These are phyloP conservation scores for Candida khao-thaluensis DNA, from an alignment of 805 yeast genomes.

Conservation along the genomic window DNA sequence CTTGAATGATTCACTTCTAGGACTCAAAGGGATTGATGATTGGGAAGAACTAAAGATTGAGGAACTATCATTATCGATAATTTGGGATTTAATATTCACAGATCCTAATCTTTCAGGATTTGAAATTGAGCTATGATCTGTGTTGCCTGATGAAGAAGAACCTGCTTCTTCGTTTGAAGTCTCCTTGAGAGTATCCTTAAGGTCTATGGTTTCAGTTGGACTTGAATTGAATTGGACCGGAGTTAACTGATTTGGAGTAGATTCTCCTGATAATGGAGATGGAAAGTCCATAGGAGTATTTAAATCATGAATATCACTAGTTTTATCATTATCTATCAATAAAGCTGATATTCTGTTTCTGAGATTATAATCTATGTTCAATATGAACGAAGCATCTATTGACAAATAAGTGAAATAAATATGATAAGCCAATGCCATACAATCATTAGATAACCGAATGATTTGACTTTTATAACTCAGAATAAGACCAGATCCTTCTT, in stretches of 20 bases:
- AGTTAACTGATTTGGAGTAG: neutral
- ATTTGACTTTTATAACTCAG: conserved; percentile 6
- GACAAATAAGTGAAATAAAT: conserved; percentile 67
- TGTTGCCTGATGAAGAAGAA: no score
- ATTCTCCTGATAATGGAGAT: neutral
- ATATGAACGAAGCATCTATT: conserved; percentile 62
- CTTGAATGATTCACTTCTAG: conserved; percentile 11
- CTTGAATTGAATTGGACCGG: neutral
- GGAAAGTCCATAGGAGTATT: conserved; percentile 13
- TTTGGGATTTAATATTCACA: conserved; percentile 6
- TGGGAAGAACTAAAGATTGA: conserved; percentile 3
- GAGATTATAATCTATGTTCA: conserved; percentile 62
- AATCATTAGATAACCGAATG: conserved; percentile 44
- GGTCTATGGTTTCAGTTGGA: neutral
- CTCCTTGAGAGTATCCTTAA: neutral
- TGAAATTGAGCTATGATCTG: neutral
- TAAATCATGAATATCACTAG: neutral
- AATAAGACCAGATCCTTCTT: neutral
- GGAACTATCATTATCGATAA: neutral
- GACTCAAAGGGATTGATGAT: conserved; percentile 7
- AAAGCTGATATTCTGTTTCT: conserved; percentile 41
- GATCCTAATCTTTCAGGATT: conserved; percentile 1
- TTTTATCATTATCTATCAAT: conserved; percentile 13
- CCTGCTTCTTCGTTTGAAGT: neutral
- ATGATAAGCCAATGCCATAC: conserved; percentile 59